Evolutionary conservation across 2,329 filamentous ascomycete species (phyloP), one percentile per base, ranked within the genome.

Genomic region (Fusarium nodosum): DNA sequence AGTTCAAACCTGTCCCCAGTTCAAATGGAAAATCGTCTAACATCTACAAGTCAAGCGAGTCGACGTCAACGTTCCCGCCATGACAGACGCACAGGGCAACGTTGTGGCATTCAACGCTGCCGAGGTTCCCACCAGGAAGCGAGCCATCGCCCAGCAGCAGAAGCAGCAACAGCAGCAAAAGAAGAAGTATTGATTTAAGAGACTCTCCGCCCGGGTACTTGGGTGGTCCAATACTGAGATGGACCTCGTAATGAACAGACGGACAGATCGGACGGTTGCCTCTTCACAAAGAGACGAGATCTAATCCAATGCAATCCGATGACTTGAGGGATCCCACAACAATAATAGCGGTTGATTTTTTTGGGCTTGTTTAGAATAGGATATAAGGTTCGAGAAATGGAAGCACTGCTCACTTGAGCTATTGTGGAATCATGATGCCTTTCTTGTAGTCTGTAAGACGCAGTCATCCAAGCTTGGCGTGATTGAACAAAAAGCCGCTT

Each of bases 81-180:
- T 87, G 85, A 79, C 81, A 38, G 79, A 83, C 64, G 68, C 72
- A 22, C 65, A 76, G 38, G 85, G 85, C 72, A 81, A 83, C 46
- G 77, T 86, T 64, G 69, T 86, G 22, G 71, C 78, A 30, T 87
- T 85, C 69, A 75, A 84, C 72, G 12, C 82, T 18, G 68, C 76
- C 30, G 76, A 76, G 15, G 84, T 87, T 68, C 79, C 78, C 66
- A 77, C 78, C 54, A 76, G 38, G 57, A 63, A 54, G 26, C 60
- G 57, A 31, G 60, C 34, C 9, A 46, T 38, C 34, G 31, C 57
- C 16, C 39, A 60, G 58, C 24, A 60, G 56, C 34, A 60, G 56
- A 31, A 61, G 55, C 20, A 59, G 30, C 20, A 59, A 31, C 20
- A 47, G 53, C 55, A 60, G 47, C 16, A 55, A n/a, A 55, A 55